Evolutionary conservation across 345 rosid genomes (phyloP), one percentile per base, ranked within the genome.

Genomic region (Brassica juncea): DNA sequence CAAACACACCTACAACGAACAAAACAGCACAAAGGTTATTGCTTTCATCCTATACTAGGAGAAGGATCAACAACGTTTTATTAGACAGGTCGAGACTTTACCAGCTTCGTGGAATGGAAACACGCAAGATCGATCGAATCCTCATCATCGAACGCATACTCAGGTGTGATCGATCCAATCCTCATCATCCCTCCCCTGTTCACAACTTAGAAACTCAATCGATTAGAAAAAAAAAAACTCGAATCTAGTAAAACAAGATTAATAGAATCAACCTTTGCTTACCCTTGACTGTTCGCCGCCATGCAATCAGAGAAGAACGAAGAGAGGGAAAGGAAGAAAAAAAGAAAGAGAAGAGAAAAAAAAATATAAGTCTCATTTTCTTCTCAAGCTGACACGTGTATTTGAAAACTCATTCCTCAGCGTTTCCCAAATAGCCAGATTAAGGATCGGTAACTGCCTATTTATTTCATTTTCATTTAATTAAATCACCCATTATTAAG

Each of bases 71-170:
- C 28, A 65, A 42, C 5, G 34, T 31, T 21, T 6, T 52, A 54
- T 54, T 15, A 15, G 1, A 37, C 60, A 15, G 42, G 27, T 8
- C 8, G 39, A 44, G 37, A 65, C 77, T 81, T 55, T 72, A 91
- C 97, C 84, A 92, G 81, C 52, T 90, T 84, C 2, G 85, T 84
- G 12, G 98, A 83, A 91, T 87, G 15, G 93, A 81, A 67, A 71
- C 28, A 35, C 6, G 39, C 39, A 35, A 35, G 39, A 94, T 89
- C 16, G 97, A 87, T 60, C 98, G 86, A 75, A 34, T 68, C 42
- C 52, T 82, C 81, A 12, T 77, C 84, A 66, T 76, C 78, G 10
- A 72, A 76, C 25, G 62, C 66, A 68, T 77, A 77, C 47, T 85
- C 88, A 11, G 87, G 82, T 73, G 69, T 68, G 79, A 91, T 89